Evolutionary conservation across 208 protist species (phyloP), one percentile per base, ranked within the genome.

Genomic region (Trypanosoma scelopori): DNA sequence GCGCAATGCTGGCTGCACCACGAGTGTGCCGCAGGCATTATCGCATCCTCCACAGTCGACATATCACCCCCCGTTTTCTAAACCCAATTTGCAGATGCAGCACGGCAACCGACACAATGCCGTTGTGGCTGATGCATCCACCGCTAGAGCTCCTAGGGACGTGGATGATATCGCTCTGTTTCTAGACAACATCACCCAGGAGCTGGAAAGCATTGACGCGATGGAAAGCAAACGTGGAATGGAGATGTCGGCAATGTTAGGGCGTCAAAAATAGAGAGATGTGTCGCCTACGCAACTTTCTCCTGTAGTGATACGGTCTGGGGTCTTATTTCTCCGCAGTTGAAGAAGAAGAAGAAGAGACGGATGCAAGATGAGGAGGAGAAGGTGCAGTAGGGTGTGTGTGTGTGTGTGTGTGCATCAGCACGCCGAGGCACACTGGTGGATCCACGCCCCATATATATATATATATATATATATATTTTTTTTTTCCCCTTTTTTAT

Each of bases 121-220:
- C 4, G 37, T 12, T 56, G 16, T 66, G 42, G 25, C 65, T 5
- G 53, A 72, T 28, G 20, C 30, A 5, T 43, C 25, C 28, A 51
- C 43, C 20, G 32, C 48, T 7, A 66, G 45, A 20, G 59, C 48
- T n/a, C n/a, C 5, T 20, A 47, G 1, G 27, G 70, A 76, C 23
- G 51, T 76, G 1, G 74, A 84, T 52, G 74, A 84, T 27, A 76
- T 79, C 37, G 58, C 66, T 16, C 62, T 48, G 11, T 93, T 89
- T 32, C 65, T 94, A 25, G 80, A 85, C 61, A 84, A 82, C 66
- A 94, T 94, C 59, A 89, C 79, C 23, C 74, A 75, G 43, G 88
- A 92, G 45, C 68, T 94, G 23, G 85, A 91, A 55, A 79, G 63
- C 28, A 72, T 93, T n/a, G 76, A 74, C 6, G 63, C 68, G 11